These are phyloP conservation scores for Paecilomyces formosus DNA, from an alignment of 2,329 filamentous ascomycete genomes.

Conservation along the genomic window DNA sequence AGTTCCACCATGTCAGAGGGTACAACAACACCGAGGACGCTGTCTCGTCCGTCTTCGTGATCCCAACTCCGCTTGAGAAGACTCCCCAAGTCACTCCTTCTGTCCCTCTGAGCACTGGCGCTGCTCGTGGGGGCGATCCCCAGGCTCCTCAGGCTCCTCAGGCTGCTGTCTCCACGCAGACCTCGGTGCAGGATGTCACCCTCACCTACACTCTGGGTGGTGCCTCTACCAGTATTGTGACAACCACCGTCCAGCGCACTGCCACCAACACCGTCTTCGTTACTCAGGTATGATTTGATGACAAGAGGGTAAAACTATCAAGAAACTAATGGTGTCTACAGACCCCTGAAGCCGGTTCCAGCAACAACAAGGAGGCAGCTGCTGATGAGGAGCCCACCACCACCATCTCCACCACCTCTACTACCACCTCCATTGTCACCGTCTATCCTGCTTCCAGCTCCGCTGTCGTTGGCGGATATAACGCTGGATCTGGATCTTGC, in stretches of 20 bases:
- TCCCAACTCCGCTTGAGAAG: conserved; percentile 2
- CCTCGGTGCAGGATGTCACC: conserved; percentile 16
- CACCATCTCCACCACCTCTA: conserved; percentile 20
- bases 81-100: conserved; percentile 6
- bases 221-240: conserved; percentile 26
- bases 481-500: not conserved
- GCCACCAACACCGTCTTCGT: conserved; percentile 19
- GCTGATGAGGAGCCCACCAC: conserved; percentile 14
- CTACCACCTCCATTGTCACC: conserved; percentile 20
- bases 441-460: conserved; percentile 7
- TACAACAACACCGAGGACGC: conserved; percentile 15
- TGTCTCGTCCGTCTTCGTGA: conserved; percentile 5
- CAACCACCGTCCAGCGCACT: conserved; percentile 30
- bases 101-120: conserved; percentile 16
- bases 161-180: conserved; percentile 7
- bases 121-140: conserved; percentile 6
- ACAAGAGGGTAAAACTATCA: not conserved
- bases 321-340: not conserved
- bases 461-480: not conserved
- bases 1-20: conserved; percentile 11
- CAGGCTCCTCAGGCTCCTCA: conserved; percentile 1
- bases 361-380: conserved; percentile 2
- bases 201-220: conserved; percentile 36
- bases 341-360: not conserved
- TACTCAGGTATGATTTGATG: conserved; percentile 15